These are phyloP conservation scores for Sporodiniella umbellata DNA, from an alignment of 371 early-diverging fungal genomes.

Conservation along the genomic window DNA sequence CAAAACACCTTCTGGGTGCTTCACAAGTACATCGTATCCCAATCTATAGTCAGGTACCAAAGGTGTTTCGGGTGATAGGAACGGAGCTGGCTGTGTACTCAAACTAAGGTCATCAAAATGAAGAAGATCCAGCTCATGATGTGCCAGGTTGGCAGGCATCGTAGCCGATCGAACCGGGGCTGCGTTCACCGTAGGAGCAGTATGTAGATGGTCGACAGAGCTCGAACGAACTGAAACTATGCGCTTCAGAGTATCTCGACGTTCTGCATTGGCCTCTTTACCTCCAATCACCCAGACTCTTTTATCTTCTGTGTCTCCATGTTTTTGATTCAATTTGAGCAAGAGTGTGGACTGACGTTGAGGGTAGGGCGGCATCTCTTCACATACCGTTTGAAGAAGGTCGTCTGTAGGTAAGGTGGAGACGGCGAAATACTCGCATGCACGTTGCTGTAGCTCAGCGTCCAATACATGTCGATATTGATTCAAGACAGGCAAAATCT, in stretches of 20 bases:
- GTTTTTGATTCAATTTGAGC: constrained; percentile 75
- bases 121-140: constrained; percentile 28
- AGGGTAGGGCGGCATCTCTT: constrained; percentile 96
- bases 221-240: constrained; percentile 41
- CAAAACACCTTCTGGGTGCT: constrained; percentile 78
- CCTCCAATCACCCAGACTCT: constrained; percentile 94
- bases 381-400: constrained; percentile 89
- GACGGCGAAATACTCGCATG: constrained; percentile 92
- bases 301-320: constrained; percentile 90
- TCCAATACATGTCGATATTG: constrained; percentile 86
- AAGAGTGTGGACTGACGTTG: constrained; percentile 91
- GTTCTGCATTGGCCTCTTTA: constrained; percentile 73
- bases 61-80: constrained; percentile 22
- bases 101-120: constrained; percentile 31
- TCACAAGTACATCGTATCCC: constrained; percentile 59
- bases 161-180: constrained; percentile 15
- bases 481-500: constrained; percentile 80
- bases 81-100: constrained; percentile 4
- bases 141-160: constrained; percentile 5
- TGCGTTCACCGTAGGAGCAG: background rate
- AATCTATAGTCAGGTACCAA: constrained; percentile 55
- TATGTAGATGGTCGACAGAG: constrained; percentile 19
- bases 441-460: constrained; percentile 94
- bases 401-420: constrained; percentile 80
- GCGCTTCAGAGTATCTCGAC: constrained; percentile 42